Evolutionary conservation across 2,329 filamentous ascomycete species (phyloP).

Genomic region (Calycina herbarum): DNA sequence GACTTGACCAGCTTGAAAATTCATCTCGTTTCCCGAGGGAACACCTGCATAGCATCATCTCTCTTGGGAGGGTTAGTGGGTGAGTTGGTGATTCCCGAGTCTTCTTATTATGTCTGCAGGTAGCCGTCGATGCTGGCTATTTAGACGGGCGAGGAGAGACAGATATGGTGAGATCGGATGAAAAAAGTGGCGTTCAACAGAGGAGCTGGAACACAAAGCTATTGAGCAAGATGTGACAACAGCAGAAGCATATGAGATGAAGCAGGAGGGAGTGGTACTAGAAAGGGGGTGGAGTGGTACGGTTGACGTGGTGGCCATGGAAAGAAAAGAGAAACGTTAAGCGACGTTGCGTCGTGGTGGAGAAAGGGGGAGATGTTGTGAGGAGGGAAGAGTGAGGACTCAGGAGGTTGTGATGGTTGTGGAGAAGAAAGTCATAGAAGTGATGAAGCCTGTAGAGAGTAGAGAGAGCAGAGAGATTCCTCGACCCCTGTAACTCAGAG

Average conservation of each 20-base stretch:
- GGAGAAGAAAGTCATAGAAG: not conserved
- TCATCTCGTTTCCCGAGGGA: not conserved
- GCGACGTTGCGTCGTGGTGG: not conserved
- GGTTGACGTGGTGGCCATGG: conserved; percentile 10
- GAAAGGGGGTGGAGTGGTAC: not conserved
- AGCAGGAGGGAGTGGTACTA: conserved; percentile 1
- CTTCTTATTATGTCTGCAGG: conserved; percentile 12
- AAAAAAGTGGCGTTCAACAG: conserved; percentile 12
- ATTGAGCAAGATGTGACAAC: conserved; percentile 6
- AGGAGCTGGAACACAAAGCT: conserved; percentile 8
- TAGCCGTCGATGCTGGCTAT: conserved; percentile 6
- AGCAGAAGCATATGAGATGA: conserved; percentile 10
- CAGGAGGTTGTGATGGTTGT: not conserved
- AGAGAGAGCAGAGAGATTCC: not conserved
- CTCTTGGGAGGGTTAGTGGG: not conserved
- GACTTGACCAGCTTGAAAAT: not conserved
- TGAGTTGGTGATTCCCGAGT: conserved; percentile 10
- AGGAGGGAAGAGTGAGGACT: not conserved
- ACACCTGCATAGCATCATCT: conserved; percentile 8
- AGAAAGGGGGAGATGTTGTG: not conserved
- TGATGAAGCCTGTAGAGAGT: not conserved
- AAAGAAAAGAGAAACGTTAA: not conserved
- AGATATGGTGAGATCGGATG: not conserved
- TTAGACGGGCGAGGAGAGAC: not conserved
- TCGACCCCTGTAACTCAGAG: not conserved